Evolutionary conservation across 78 protist genomes (phyloP).

Genomic region (Protostelium mycophagum): DNA sequence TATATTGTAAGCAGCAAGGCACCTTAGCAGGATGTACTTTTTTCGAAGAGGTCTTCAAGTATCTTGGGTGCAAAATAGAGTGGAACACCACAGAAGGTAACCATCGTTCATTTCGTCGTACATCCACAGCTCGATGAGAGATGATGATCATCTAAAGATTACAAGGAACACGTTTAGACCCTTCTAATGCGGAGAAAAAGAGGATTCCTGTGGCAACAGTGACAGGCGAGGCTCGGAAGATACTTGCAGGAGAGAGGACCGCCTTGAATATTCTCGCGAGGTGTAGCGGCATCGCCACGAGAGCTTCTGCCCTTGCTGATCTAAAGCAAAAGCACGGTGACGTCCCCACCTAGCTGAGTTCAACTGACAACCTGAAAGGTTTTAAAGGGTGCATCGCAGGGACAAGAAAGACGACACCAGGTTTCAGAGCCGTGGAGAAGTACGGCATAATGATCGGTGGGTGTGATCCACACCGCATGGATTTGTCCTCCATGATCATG

Average conservation of each 20-base stretch:
- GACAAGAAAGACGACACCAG: slow-evolving; percentile 94
- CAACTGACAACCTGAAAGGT: not conserved
- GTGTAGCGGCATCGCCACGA: slow-evolving; percentile 76
- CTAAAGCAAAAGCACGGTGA: not conserved
- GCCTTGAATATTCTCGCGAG: slow-evolving; percentile 86
- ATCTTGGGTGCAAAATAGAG: slow-evolving; percentile 40
- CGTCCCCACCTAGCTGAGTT: not conserved
- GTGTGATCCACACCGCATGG: slow-evolving; percentile 87
- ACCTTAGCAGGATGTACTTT: slow-evolving; percentile 85
- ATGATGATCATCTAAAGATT: slow-evolving; percentile 54
- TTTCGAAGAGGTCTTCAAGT: slow-evolving; percentile 63
- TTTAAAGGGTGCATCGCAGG: slow-evolving; percentile 81
- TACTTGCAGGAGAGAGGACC: slow-evolving; percentile 87
- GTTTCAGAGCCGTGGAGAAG: slow-evolving; percentile 85
- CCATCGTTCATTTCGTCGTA: not conserved
- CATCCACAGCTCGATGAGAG: not conserved
- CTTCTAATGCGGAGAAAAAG: not conserved
- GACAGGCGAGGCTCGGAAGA: slow-evolving; percentile 60
- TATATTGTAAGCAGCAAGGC: slow-evolving; percentile 60
- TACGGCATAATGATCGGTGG: slow-evolving; percentile 90
- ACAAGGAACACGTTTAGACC: slow-evolving; percentile 60
- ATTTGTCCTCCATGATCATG: slow-evolving; percentile 83
- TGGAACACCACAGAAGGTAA: not conserved
- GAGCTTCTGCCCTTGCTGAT: not conserved
- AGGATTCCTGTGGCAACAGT: slow-evolving; percentile 64